phyloP scores from a whole-genome alignment of 768 basidiomycete species.

The Coprinellus micaceus region DNA sequence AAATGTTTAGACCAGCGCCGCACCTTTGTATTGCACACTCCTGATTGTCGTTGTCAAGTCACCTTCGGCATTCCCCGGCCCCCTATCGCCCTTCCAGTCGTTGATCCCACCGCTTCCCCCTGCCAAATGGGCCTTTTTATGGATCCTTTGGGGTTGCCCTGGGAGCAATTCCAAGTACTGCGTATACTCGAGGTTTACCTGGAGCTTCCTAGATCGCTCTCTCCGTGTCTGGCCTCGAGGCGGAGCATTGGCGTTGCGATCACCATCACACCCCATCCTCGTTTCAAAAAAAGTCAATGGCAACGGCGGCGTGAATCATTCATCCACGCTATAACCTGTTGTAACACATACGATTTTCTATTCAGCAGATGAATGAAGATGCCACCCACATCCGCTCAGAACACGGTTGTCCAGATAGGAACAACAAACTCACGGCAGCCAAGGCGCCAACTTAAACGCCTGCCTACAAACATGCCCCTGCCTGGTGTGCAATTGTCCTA shows the following conservation, averaged over 20 bases:
- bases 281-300: not conserved
- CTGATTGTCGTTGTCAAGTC: slow-evolving; percentile 8
- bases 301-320: not conserved
- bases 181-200: not conserved
- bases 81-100: not conserved
- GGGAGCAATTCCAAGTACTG: not conserved
- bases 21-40: slow-evolving; percentile 5
- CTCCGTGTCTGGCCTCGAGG: not conserved
- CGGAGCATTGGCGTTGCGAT: not conserved
- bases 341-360: not conserved
- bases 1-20: not conserved
- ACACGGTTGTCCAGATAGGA: too few relatives aligned
- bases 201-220: not conserved
- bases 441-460: too few relatives aligned
- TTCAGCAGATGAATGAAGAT: too few relatives aligned
- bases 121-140: not conserved
- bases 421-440: too few relatives aligned
- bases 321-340: not conserved
- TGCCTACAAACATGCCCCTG: too few relatives aligned
- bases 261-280: not conserved
- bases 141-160: not conserved
- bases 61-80: slow-evolving; percentile 5
- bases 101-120: not conserved
- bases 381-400: too few relatives aligned
- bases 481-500: too few relatives aligned